phyloP scores from a whole-genome alignment of 2,329 filamentous ascomycete species.

The Knufia fluminis region DNA sequence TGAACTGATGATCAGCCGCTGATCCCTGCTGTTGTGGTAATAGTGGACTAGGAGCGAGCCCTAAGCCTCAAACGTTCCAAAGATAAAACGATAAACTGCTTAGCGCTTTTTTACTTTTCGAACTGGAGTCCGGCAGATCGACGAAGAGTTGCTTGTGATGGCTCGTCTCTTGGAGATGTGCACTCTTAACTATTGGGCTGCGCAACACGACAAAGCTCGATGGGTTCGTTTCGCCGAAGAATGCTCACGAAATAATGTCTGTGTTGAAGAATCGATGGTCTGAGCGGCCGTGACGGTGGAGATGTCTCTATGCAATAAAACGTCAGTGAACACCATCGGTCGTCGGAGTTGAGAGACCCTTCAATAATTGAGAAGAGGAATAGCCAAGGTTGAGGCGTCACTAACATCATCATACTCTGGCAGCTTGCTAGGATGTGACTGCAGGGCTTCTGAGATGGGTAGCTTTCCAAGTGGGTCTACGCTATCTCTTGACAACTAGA shows the following conservation, averaged over 20 bases:
- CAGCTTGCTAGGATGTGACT: not conserved
- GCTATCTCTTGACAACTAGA: not conserved
- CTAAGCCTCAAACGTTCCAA: slow-evolving; percentile 2
- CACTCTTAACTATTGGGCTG: not conserved
- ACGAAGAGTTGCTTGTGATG: slow-evolving; percentile 3
- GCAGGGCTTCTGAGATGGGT: slow-evolving; percentile 4
- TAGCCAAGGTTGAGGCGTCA: slow-evolving; percentile 4
- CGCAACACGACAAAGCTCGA: not conserved
- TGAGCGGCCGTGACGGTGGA: not conserved
- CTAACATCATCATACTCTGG: slow-evolving; percentile 7
- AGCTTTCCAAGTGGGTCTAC: not conserved
- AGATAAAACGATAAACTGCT: slow-evolving; percentile 2
- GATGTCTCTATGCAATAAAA: not conserved
- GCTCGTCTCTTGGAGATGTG: not conserved
- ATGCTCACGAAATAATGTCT: slow-evolving; percentile 3
- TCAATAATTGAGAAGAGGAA: not conserved
- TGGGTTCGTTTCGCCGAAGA: not conserved
- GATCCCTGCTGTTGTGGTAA: slow-evolving; percentile 1
- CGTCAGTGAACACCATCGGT: slow-evolving; percentile 4
- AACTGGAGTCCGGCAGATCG: slow-evolving; percentile 10
- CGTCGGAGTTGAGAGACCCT: not conserved
- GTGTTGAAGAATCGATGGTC: not conserved
- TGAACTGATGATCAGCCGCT: not conserved
- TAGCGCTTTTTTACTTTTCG: not conserved
- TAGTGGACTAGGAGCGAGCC: not conserved